A percentile compares a stretch with the other conserved stretches of the same genome.
These are phyloP conservation scores for Suillus occidentalis DNA, from an alignment of 768 basidiomycete species.

Conservation along the genomic window DNA sequence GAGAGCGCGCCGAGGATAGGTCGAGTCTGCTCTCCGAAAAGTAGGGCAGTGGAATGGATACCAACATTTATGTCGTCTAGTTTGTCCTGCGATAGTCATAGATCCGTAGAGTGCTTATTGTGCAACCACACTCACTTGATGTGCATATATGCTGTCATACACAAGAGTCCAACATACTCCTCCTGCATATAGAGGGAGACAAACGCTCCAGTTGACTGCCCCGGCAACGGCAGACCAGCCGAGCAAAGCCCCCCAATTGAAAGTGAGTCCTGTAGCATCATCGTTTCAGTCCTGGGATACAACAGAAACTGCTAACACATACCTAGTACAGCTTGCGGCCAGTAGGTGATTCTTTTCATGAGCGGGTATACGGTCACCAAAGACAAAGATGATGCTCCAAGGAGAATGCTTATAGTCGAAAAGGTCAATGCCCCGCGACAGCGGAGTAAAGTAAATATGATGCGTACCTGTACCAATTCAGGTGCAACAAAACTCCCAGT, in stretches of 20 bases:
- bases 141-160: constrained; percentile 97
- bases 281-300: background rate
- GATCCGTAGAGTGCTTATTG: background rate
- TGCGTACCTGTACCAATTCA: constrained; percentile 92
- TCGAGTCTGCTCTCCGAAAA: constrained; percentile 79
- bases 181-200: constrained; percentile 86
- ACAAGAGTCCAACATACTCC: constrained; percentile 93
- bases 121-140: constrained; percentile 60
- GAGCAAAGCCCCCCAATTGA: constrained; percentile 95
- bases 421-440: background rate
- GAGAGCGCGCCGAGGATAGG: constrained; percentile 77
- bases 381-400: constrained; percentile 89
- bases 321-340: constrained; percentile 97
- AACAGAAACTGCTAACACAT: constrained; percentile 21
- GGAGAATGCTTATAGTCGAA: constrained; percentile 60
- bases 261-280: constrained; percentile 69
- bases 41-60: constrained; percentile 91
- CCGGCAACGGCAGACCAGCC: constrained; percentile 96
- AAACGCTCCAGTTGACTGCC: constrained; percentile 75
- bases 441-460: background rate
- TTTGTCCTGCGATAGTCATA: constrained; percentile 68
- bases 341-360: constrained; percentile 96
- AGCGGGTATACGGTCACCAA: constrained; percentile 89
- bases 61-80: constrained; percentile 82
- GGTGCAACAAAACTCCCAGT: constrained; percentile 80